Evolutionary conservation across 1,284 basidiomycete species (phyloP).

Genomic region (Quambalaria eucalypti): DNA sequence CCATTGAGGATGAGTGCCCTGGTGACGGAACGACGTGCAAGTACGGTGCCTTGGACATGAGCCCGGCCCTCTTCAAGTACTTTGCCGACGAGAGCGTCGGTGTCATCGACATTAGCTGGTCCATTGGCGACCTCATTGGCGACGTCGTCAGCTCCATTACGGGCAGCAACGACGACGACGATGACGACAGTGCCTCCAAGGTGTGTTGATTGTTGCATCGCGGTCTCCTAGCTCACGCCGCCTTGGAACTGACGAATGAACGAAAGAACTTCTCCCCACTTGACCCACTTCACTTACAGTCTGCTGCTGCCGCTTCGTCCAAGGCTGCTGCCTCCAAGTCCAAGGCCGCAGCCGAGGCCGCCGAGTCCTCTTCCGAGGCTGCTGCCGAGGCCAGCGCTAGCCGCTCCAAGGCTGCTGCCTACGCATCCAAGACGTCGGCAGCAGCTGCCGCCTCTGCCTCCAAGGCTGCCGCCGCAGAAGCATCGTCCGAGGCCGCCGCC

Average conservation of each 20-base stretch:
- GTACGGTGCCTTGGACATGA: constrained; percentile 9
- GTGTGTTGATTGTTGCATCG: not conserved
- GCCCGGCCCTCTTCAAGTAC: constrained; percentile 9
- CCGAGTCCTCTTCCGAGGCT: not conserved
- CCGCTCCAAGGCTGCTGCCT: not conserved
- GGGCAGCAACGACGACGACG: constrained; percentile 1
- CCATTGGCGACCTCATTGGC: not conserved
- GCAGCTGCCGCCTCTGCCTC: not conserved
- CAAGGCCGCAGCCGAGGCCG: not conserved
- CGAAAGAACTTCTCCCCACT: not conserved
- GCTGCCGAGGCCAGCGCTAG: not conserved
- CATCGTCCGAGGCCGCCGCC: too few species aligned
- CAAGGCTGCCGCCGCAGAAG: not conserved
- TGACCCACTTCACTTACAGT: not conserved
- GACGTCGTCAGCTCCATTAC: not conserved
- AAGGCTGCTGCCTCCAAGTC: not conserved
- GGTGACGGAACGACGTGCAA: not conserved
- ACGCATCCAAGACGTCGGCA: not conserved
- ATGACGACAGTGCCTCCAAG: not conserved
- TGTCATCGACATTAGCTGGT: constrained; percentile 6
- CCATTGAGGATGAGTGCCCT: constrained; percentile 11
- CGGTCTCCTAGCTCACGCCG: not conserved
- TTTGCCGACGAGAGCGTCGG: constrained; percentile 4
- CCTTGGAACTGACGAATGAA: not conserved
- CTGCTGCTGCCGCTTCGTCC: not conserved